These are phyloP conservation scores for Sclerospora graminicola DNA, from an alignment of 352 stramenopile genomes.

Conservation along the genomic window DNA sequence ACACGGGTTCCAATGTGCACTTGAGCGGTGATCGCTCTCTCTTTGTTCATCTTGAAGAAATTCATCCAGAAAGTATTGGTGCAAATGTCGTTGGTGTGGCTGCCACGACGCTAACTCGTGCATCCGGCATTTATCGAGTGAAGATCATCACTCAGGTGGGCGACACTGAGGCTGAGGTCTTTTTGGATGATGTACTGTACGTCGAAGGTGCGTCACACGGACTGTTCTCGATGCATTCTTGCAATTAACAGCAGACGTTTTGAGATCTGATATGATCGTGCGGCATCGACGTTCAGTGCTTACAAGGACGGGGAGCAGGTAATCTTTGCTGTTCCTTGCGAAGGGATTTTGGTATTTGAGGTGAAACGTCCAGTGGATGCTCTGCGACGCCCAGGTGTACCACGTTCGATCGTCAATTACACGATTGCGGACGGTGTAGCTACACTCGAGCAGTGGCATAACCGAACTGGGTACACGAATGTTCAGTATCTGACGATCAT, in stretches of 20 bases:
- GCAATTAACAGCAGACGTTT: neutral
- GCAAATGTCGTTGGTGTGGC: slow-evolving; percentile 1
- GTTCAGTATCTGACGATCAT: slow-evolving; percentile 1
- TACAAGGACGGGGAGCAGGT: neutral
- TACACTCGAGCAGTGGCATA: neutral
- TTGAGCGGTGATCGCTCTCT: neutral
- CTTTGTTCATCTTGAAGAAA: slow-evolving; percentile 2
- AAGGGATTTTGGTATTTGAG: slow-evolving; percentile 1
- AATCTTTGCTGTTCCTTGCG: neutral
- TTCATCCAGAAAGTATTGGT: neutral
- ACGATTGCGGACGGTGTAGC: neutral
- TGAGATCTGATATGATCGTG: neutral
- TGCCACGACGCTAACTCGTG: neutral
- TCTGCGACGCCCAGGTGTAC: too few relatives aligned
- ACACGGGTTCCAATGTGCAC: slow-evolving; percentile 3
- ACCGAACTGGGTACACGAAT: neutral
- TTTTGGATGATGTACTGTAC: slow-evolving; percentile 1
- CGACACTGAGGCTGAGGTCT: neutral
- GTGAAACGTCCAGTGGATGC: neutral
- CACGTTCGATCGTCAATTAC: neutral
- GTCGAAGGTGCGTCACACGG: neutral
- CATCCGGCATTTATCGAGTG: neutral
- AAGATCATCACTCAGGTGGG: neutral
- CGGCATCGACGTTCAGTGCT: neutral
- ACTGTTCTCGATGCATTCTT: neutral